Conservation (phyloP, 177 flowering plant genomes). For the Telopea speciosissima region DNA sequence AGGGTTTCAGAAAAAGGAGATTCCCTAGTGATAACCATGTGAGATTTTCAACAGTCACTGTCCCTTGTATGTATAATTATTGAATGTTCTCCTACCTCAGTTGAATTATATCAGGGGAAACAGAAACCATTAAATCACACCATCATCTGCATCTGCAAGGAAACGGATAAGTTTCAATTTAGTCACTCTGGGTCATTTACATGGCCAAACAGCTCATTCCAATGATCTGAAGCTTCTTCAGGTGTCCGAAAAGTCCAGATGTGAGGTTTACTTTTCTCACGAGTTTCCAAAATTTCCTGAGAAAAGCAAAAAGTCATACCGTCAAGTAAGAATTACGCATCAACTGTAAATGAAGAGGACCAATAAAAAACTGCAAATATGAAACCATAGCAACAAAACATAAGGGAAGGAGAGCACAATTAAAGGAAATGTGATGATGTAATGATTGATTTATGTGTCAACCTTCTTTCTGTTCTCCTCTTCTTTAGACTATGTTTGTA, state of each 20-base stretch:
- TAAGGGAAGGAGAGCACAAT: neutral
- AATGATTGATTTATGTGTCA: neutral
- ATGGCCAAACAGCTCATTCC: constrained; percentile 46
- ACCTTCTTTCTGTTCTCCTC: too few relatives aligned
- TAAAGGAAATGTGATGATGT: neutral
- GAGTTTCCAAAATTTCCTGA: constrained; percentile 55
- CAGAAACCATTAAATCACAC: too few relatives aligned
- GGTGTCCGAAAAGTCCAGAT: constrained; percentile 58
- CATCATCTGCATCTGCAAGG: too few relatives aligned
- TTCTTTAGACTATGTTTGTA: too few relatives aligned
- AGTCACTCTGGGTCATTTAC: constrained; percentile 34
- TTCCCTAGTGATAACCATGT: constrained; percentile 30
- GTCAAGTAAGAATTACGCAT: neutral
- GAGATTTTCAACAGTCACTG: too few relatives aligned
- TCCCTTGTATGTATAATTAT: too few relatives aligned
- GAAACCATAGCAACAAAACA: neutral
- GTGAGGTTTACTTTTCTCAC: constrained; percentile 44
- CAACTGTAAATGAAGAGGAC: neutral
- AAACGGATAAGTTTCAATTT: neutral
- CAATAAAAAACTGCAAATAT: neutral
- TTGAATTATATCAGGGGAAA: neutral
- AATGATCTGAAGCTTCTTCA: constrained; percentile 52
- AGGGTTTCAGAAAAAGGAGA: constrained; percentile 13
- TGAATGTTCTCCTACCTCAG: too few relatives aligned
- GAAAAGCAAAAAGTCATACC: neutral